phyloP scores from a whole-genome alignment of 1,284 basidiomycete species.

The Meripilus lineatus region DNA sequence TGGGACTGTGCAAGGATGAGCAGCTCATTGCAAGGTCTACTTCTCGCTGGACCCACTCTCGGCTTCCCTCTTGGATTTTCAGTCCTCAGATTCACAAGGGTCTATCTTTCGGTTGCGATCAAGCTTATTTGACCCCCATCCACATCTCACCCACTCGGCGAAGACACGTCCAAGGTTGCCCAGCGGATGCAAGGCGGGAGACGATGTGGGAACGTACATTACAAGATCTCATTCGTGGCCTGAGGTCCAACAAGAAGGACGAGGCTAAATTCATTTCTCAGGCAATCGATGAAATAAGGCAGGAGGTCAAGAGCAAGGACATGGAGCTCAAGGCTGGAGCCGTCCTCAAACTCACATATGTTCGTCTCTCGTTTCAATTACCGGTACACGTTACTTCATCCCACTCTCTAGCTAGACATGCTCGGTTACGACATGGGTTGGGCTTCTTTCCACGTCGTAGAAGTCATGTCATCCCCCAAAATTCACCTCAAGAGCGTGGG shows the following conservation, averaged over 20 bases:
- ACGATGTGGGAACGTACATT: conserved; percentile 87
- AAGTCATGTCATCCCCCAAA: conserved; percentile 93
- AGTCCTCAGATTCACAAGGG: too few relatives aligned
- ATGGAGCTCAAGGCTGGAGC: conserved; percentile 97
- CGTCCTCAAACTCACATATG: conserved; percentile 95
- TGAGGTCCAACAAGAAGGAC: conserved; percentile 83
- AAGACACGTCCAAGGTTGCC: too few relatives aligned
- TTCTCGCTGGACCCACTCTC: too few relatives aligned
- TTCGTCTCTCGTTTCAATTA: conserved; percentile 38
- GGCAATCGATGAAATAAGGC: conserved; percentile 83
- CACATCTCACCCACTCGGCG: too few relatives aligned
- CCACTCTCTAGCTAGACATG: conserved; percentile 75
- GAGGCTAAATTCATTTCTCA: conserved; percentile 78
- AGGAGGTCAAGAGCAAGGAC: conserved; percentile 90
- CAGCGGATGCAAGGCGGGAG: too few relatives aligned
- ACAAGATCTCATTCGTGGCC: conserved; percentile 87
- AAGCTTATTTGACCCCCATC: too few relatives aligned
- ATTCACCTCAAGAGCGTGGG: conserved; percentile 94
- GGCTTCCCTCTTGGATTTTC: too few relatives aligned
- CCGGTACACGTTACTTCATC: conserved; percentile 7
- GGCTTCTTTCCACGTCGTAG: conserved; percentile 93
- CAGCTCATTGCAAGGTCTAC: too few relatives aligned
- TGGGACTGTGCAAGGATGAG: too few relatives aligned
- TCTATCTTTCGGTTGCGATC: too few relatives aligned
- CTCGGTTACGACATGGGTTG: conserved; percentile 87